These are phyloP conservation scores for Ceraceosorus guamensis DNA, from an alignment of 1,284 basidiomycete genomes.

Conservation along the genomic window DNA sequence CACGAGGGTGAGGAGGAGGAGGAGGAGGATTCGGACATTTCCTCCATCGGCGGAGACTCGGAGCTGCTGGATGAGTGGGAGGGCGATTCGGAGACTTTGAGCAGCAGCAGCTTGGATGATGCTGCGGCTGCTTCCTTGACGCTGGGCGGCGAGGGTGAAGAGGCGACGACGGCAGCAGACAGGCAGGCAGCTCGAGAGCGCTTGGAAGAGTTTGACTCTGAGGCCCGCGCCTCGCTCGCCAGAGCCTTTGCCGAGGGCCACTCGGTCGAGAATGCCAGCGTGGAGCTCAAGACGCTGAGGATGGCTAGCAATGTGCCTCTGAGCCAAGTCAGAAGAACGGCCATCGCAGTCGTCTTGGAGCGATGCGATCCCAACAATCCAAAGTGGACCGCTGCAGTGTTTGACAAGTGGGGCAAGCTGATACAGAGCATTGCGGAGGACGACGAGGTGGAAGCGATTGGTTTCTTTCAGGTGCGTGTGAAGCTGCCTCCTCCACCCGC, in stretches of 20 bases:
- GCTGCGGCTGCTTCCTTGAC: slow-evolving; percentile 32
- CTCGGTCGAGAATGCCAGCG: slow-evolving; percentile 79
- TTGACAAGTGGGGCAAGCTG: slow-evolving; percentile 49
- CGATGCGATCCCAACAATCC: slow-evolving; percentile 29
- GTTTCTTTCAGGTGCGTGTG: slow-evolving; percentile 29
- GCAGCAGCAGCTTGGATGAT: slow-evolving; percentile 15
- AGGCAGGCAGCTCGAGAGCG: slow-evolving; percentile 27
- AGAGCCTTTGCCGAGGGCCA: slow-evolving; percentile 84
- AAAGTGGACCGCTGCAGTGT: slow-evolving; percentile 31
- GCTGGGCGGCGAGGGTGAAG: slow-evolving; percentile 18
- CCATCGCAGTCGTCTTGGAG: slow-evolving; percentile 54
- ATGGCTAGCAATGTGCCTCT: slow-evolving; percentile 87
- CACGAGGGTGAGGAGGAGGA: slow-evolving; percentile 14
- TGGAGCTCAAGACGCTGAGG: slow-evolving; percentile 84
- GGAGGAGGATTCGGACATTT: neutral
- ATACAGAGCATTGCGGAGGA: slow-evolving; percentile 47
- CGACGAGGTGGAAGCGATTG: slow-evolving; percentile 47
- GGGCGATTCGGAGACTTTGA: no score
- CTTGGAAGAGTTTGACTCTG: slow-evolving; percentile 63
- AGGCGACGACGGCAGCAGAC: slow-evolving; percentile 31
- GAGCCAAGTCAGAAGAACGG: slow-evolving; percentile 67
- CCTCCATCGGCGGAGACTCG: slow-evolving; percentile 29
- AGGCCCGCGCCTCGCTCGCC: slow-evolving; percentile 72
- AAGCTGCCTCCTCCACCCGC: neutral
- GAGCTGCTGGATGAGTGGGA: slow-evolving; percentile 6